Evolutionary conservation across 805 yeast genomes (phyloP).

Genomic region (Wickerhamiella galacta): DNA sequence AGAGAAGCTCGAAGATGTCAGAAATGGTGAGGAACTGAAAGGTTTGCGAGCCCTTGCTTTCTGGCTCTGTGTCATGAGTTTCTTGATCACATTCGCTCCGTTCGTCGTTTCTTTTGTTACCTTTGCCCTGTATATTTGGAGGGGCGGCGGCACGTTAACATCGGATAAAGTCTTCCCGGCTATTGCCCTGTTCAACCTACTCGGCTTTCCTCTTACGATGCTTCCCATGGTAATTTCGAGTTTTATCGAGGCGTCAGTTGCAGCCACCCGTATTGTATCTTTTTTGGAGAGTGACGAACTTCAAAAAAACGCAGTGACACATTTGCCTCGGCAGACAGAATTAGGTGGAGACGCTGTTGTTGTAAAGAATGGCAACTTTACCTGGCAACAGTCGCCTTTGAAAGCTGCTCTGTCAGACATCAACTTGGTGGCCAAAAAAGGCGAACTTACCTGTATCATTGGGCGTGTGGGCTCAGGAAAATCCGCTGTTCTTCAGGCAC

Average conservation of each 20-base stretch:
- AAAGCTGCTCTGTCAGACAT: conserved; percentile 51
- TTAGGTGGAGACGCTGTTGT: conserved; percentile 43
- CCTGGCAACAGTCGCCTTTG: conserved; percentile 48
- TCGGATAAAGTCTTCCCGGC: conserved; percentile 75
- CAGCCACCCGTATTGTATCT: conserved; percentile 40
- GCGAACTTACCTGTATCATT: conserved; percentile 69
- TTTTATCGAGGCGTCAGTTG: conserved; percentile 65
- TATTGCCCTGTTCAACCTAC: conserved; percentile 46
- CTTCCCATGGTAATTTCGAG: conserved; percentile 81
- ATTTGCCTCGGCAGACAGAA: conserved; percentile 40
- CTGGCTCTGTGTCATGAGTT: conserved; percentile 75
- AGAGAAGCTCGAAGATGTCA: conserved; percentile 54
- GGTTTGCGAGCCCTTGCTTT: conserved; percentile 58
- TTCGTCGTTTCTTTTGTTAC: conserved; percentile 79
- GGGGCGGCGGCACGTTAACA: conserved; percentile 49
- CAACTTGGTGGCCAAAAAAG: conserved; percentile 54
- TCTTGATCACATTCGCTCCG: conserved; percentile 79
- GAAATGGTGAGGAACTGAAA: conserved; percentile 72
- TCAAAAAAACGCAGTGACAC: conserved; percentile 60
- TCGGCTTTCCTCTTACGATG: conserved; percentile 81
- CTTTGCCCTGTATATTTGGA: conserved; percentile 59
- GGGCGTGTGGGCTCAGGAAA: conserved; percentile 89
- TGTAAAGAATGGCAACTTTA: conserved; percentile 24
- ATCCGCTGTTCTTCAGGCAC: conserved; percentile 62
- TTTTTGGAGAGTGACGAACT: conserved; percentile 60